Evolutionary conservation across 2,329 filamentous ascomycete genomes (phyloP).

Genomic region (Chaetomium sp.): DNA sequence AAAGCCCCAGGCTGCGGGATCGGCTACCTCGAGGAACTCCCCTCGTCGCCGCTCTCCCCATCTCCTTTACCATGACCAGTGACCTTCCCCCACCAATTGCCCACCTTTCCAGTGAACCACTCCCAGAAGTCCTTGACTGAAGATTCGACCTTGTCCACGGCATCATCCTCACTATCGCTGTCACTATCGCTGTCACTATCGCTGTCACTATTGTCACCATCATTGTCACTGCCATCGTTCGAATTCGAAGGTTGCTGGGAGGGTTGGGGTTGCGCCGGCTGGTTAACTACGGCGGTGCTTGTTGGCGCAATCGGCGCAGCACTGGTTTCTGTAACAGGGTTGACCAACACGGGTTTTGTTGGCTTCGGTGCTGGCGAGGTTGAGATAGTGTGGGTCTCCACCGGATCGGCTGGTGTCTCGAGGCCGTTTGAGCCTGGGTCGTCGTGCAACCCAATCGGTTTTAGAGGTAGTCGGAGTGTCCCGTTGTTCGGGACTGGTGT

Average conservation of each 20-base stretch:
- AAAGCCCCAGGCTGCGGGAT: background rate
- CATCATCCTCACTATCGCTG: constrained; percentile 26
- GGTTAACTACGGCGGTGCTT: constrained; percentile 34
- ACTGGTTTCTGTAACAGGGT: constrained; percentile 29
- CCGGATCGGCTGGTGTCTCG: constrained; percentile 58
- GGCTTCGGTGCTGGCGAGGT: constrained; percentile 13
- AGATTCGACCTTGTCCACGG: constrained; percentile 37
- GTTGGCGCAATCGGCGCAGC: constrained; percentile 20
- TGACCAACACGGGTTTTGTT: constrained; percentile 22
- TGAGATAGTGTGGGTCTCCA: constrained; percentile 36
- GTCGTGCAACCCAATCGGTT: constrained; percentile 64
- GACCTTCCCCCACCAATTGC: constrained; percentile 51
- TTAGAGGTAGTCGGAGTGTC: constrained; percentile 73
- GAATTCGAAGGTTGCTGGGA: constrained; percentile 27
- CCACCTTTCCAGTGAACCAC: constrained; percentile 54
- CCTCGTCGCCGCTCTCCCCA: background rate
- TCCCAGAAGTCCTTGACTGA: constrained; percentile 49
- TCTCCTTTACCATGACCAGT: constrained; percentile 31
- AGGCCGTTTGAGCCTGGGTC: constrained; percentile 48
- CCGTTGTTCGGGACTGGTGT: constrained; percentile 80
- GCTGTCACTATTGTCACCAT: background rate
- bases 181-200: background rate
- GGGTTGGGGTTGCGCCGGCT: constrained; percentile 32
- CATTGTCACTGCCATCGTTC: constrained; percentile 15
- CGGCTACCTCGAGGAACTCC: background rate